Evolutionary conservation across 176 grass and related monocot species (phyloP).

Genomic region (Aegilops sharonensis): DNA sequence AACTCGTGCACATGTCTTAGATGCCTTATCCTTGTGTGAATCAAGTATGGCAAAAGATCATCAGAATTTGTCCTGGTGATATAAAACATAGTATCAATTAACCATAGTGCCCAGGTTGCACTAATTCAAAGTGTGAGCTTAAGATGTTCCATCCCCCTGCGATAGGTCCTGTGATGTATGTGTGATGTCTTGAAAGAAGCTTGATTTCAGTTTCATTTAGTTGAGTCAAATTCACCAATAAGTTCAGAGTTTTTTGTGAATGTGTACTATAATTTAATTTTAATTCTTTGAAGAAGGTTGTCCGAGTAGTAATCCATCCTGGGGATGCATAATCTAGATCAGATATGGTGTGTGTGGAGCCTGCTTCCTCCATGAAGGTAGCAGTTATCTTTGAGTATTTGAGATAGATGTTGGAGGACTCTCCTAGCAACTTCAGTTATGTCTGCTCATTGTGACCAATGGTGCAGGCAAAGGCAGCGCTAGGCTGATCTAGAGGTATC

Average conservation of each 20-base stretch:
- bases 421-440: background rate
- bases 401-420: background rate
- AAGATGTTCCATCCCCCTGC: background rate
- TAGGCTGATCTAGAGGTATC: background rate
- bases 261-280: background rate
- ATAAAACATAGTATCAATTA: conserved; percentile 41
- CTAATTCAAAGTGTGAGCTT: background rate
- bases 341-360: background rate
- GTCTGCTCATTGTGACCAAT: background rate
- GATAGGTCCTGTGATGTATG: background rate
- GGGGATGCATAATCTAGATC: background rate
- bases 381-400: too few relatives aligned
- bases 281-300: background rate
- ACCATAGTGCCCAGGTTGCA: background rate
- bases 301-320: background rate
- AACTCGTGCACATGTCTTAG: conserved; percentile 32
- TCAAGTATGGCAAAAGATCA: conserved; percentile 83
- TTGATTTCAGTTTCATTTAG: background rate
- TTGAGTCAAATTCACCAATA: background rate
- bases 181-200: background rate
- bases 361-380: background rate
- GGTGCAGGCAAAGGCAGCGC: background rate
- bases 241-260: background rate
- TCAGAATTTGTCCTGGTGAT: conserved; percentile 67
- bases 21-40: conserved; percentile 51